A percentile compares a stretch with the other conserved stretches of the same genome.
Conservation (phyloP, 2,329 filamentous ascomycete genomes). For the Pestalotiopsis sp. region DNA sequence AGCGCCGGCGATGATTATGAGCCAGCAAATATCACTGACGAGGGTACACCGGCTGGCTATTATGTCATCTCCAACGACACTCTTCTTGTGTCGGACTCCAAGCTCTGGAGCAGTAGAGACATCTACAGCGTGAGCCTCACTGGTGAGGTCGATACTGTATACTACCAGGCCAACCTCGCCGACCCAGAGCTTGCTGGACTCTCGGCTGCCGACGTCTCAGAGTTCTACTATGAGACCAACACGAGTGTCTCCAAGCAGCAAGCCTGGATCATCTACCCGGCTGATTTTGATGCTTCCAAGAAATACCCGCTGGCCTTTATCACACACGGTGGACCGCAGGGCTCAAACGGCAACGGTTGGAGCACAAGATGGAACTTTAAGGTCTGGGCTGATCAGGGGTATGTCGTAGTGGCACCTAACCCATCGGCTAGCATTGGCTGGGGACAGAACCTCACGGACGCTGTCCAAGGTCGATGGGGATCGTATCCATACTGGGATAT, state of each 20-base stretch:
- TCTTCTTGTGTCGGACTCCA: conserved; percentile 32
- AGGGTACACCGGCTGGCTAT: conserved; percentile 29
- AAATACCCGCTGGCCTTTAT: conserved; percentile 55
- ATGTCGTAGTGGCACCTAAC: conserved; percentile 55
- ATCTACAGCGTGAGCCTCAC: conserved; percentile 29
- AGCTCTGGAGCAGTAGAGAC: conserved; percentile 36
- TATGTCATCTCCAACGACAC: conserved; percentile 27
- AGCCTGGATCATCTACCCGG: conserved; percentile 33
- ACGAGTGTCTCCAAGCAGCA: conserved; percentile 31
- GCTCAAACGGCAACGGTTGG: conserved; percentile 52
- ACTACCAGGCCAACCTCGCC: conserved; percentile 35
- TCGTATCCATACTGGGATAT: conserved; percentile 54
- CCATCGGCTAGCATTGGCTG: conserved; percentile 55
- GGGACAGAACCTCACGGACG: conserved; percentile 53
- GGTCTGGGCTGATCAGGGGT: conserved; percentile 57
- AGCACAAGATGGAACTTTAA: conserved; percentile 55
- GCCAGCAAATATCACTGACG: conserved; percentile 33
- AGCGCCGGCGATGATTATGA: conserved; percentile 26
- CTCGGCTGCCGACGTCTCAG: conserved; percentile 30
- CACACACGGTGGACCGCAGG: conserved; percentile 54
- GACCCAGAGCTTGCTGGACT: conserved; percentile 34
- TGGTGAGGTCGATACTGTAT: conserved; percentile 28
- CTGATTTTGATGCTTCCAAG: conserved; percentile 34
- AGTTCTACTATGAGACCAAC: conserved; percentile 35
- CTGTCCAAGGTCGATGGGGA: conserved; percentile 50